Evolutionary conservation across 108 stramenopile genomes (phyloP).

Genomic region (Pseudonitzschia pungens): DNA sequence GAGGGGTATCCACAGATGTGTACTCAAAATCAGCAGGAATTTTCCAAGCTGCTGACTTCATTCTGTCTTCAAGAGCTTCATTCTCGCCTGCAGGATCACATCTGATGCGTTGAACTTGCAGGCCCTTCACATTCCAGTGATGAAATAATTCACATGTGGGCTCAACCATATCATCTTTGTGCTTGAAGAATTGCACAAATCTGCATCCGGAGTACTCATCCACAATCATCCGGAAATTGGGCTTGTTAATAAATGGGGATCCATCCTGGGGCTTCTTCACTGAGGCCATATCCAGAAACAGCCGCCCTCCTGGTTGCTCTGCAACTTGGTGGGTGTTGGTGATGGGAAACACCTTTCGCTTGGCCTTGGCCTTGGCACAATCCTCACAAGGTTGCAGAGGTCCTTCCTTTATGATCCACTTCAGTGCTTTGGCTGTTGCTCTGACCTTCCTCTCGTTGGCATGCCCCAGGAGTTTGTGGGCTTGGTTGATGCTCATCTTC

Average conservation of each 20-base stretch:
- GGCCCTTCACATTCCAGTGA: not conserved
- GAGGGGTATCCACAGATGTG: too few relatives aligned
- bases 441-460: not conserved
- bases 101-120: too few relatives aligned
- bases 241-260: not conserved
- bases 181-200: not conserved
- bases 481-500: not conserved
- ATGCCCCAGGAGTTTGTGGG: not conserved
- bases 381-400: not conserved
- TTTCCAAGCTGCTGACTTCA: too few relatives aligned
- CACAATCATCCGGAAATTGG: too few relatives aligned
- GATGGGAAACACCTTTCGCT: not conserved
- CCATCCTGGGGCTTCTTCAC: not conserved
- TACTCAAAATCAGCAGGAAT: too few relatives aligned
- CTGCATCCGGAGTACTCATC: not conserved
- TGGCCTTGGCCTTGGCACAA: conserved; percentile 5
- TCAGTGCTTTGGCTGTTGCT: not conserved
- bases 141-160: conserved; percentile 1
- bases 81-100: too few relatives aligned
- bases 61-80: too few relatives aligned
- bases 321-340: not conserved
- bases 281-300: not conserved
- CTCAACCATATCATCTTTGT: not conserved
- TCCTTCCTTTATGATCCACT: not conserved
- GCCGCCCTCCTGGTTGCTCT: not conserved